Base-by-base conservation (phyloP, 1,284 basidiomycete species). In the Tilletiaria anomala region DNA sequence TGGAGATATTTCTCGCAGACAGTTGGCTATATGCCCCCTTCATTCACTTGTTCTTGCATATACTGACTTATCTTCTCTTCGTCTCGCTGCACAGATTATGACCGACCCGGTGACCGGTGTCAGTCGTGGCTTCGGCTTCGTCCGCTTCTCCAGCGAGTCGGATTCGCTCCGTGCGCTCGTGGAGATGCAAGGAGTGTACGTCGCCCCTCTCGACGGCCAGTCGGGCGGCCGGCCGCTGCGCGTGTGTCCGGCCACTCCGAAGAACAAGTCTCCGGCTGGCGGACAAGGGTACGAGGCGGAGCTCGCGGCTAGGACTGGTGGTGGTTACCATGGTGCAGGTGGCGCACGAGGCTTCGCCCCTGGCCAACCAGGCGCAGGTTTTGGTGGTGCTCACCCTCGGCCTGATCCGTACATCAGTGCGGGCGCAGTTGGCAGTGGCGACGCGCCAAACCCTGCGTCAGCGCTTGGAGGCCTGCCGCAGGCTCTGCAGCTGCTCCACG, bases 71-170 rank as follows among this genome's bases (percentile, higher is more conserved):
- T 35, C 12, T 26, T 29, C 5, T 26, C 22, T 33, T 22, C 18
- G 11, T 39, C 6, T 36, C 14, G 15, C 26, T 14, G n/a, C n/a
- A n/a, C 32, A 37, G 44, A 56, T 60, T 37, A 58, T 59, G 53
- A 47, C 56, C 14, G 55, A 57, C n/a, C 48, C 53, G 2, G 42
- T 49, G n/a, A 54, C 50, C 6, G 50, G 55, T 17, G 45, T 45
- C 2, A 56, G 55, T 6, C 45, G 55, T n/a, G 58, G 58, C n/a
- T 61, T 57, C 22, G 61, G 59, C 15, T 61, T 64, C 32, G 61
- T 64, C 1, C 56, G 59, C 8, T 62, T 66, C 31, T 35, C 43
- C 2, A 40, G 47, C 11, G 51, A 55, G 36, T 42, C 46, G 11
- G 63, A 66, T 23, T 49, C 55, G 49, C 50, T 53, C 17, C 51